Evolutionary conservation across 1,139 yeast species (phyloP).

Genomic region (Blastobotrys persicus): DNA sequence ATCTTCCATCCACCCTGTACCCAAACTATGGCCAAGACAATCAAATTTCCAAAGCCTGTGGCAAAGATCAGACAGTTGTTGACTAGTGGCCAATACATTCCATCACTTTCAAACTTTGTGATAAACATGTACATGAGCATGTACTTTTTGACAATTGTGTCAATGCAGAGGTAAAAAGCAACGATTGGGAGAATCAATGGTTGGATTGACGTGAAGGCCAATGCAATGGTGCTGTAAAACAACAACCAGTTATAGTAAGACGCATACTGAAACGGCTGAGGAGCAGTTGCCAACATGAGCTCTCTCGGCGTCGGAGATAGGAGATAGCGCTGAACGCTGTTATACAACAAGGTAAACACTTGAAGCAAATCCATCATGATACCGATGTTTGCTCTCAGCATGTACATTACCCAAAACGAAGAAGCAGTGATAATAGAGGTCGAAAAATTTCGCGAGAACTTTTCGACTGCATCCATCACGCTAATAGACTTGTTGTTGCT

Average conservation of each 20-base stretch:
- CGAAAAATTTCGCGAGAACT: conserved; percentile 33
- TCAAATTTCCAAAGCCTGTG: conserved; percentile 38
- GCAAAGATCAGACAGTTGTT: conserved; percentile 39
- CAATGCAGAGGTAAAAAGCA: conserved; percentile 35
- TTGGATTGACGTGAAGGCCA: conserved; percentile 41
- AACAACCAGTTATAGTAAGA: conserved; percentile 38
- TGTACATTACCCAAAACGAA: conserved; percentile 44
- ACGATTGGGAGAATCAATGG: conserved; percentile 40
- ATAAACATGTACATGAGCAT: conserved; percentile 38
- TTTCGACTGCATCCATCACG: conserved; percentile 9
- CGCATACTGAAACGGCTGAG: conserved; percentile 40
- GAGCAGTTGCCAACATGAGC: conserved; percentile 37
- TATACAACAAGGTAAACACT: conserved; percentile 32
- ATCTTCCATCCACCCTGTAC: conserved; percentile 39
- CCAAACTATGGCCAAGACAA: conserved; percentile 41
- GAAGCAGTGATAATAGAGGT: conserved; percentile 41
- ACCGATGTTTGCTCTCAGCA: conserved; percentile 38
- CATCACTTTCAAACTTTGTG: conserved; percentile 43
- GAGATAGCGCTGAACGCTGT: conserved; percentile 31
- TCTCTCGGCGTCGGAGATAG: conserved; percentile 41
- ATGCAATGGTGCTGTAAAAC: conserved; percentile 41
- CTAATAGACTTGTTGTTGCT: conserved; percentile 25
- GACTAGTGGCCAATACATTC: conserved; percentile 41
- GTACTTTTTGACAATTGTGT: conserved; percentile 39
- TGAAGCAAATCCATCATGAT: conserved; percentile 38